Percentiles rank a stretch among this genome's conserved stretches.
phyloP scores from a whole-genome alignment of 208 protist species.

The Phytomonas serpens region DNA sequence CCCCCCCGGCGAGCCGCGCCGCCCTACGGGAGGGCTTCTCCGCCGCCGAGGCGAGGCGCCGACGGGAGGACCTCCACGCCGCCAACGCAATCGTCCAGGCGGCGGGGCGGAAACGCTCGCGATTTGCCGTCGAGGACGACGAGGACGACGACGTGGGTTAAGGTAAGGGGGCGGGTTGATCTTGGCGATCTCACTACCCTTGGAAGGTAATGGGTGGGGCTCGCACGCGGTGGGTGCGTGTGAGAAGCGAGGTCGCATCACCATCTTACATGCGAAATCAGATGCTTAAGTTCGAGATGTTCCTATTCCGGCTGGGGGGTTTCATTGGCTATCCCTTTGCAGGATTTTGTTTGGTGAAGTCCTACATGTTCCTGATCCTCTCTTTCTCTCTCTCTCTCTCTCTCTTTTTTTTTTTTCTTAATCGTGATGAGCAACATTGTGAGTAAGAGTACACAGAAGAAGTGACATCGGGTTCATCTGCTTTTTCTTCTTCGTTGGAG shows the following conservation, averaged over 20 bases:
- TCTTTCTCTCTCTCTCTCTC: background rate
- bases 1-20: too few relatives aligned
- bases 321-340: background rate
- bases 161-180: too few relatives aligned
- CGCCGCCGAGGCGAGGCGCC: slow-evolving; percentile 22
- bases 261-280: background rate
- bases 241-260: background rate
- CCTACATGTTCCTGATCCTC: background rate
- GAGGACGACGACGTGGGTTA: slow-evolving; percentile 13
- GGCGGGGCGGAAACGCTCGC: slow-evolving; percentile 23
- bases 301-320: background rate
- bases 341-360: background rate
- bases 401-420: slow-evolving; percentile 8
- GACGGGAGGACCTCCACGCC: slow-evolving; percentile 15
- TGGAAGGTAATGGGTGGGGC: background rate
- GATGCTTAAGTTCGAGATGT: background rate
- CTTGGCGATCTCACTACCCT: background rate
- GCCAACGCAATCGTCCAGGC: slow-evolving; percentile 18
- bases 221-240: background rate
- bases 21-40: slow-evolving; percentile 12
- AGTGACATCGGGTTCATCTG: background rate
- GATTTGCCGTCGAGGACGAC: slow-evolving; percentile 23
- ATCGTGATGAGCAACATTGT: background rate
- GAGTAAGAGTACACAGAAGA: background rate
- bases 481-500: slow-evolving; percentile 13